Evolutionary conservation across 441 rosid species (phyloP).

Genomic region (Dalechampia spathulata): DNA sequence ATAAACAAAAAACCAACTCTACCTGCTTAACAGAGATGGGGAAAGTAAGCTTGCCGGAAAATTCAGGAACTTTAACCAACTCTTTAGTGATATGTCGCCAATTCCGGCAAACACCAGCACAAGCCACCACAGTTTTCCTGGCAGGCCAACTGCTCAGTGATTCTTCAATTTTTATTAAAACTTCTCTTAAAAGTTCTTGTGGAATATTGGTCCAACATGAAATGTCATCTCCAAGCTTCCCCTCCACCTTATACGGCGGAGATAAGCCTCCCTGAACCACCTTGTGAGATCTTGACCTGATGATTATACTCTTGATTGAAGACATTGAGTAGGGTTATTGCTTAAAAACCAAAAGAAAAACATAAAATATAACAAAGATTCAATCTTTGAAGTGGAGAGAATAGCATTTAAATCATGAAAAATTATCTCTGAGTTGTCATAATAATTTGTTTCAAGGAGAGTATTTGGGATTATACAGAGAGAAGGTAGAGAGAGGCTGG

Average conservation of each 20-base stretch:
- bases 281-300: slow-evolving; percentile 73
- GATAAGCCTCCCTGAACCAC: slow-evolving; percentile 74
- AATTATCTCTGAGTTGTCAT: too few species aligned
- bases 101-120: slow-evolving; percentile 92
- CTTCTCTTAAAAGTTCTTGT: slow-evolving; percentile 85
- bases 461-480: too few species aligned
- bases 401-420: too few species aligned
- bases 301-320: slow-evolving; percentile 38
- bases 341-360: too few species aligned
- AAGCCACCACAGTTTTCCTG: slow-evolving; percentile 77
- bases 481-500: too few species aligned
- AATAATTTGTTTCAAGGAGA: too few species aligned
- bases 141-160: slow-evolving; percentile 79
- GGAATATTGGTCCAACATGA: slow-evolving; percentile 82
- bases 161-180: slow-evolving; percentile 64
- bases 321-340: slow-evolving; percentile 15
- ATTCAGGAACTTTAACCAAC: slow-evolving; percentile 68
- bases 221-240: slow-evolving; percentile 45
- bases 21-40: slow-evolving; percentile 98
- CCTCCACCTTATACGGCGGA: slow-evolving; percentile 17
- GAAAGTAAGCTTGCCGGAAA: slow-evolving; percentile 69
- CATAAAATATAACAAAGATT: background rate
- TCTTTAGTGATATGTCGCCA: slow-evolving; percentile 90
- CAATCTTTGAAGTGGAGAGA: background rate
- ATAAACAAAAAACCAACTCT: background rate